Conservation (phyloP, 495 filamentous ascomycete species). For the Daldinia grandis region DNA sequence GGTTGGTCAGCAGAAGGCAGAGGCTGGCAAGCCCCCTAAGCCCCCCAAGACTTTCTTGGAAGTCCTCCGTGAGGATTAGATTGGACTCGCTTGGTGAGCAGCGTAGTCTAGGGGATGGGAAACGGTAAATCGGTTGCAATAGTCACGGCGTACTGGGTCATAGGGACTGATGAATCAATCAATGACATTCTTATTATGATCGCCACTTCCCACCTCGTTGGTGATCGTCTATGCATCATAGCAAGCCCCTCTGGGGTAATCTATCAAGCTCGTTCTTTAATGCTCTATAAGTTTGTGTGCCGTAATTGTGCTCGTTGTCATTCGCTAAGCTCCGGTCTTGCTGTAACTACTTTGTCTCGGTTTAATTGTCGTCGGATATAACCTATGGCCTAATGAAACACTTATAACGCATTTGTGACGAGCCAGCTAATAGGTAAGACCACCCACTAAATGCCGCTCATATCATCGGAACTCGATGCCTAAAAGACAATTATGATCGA, state of each 20-base stretch:
- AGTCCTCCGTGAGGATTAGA: conserved; percentile 54
- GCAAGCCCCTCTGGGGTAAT: not conserved
- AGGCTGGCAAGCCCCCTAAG: conserved; percentile 50
- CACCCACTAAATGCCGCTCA: not conserved
- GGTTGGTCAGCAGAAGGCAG: conserved; percentile 53
- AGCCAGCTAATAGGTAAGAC: not conserved
- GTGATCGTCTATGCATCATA: not conserved
- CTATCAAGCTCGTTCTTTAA: not conserved
- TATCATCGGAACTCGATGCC: not conserved
- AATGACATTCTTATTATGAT: conserved; percentile 44
- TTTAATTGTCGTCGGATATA: not conserved
- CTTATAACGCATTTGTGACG: not conserved
- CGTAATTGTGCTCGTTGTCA: not conserved
- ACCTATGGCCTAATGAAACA: not conserved
- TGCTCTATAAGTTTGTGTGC: not conserved
- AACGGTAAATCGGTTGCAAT: conserved; percentile 41
- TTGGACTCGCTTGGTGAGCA: conserved; percentile 53
- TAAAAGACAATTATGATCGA: not conserved
- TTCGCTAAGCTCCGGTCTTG: not conserved
- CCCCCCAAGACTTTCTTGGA: conserved; percentile 49
- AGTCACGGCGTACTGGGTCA: conserved; percentile 48
- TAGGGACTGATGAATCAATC: conserved; percentile 49
- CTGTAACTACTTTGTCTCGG: not conserved
- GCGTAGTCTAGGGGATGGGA: conserved; percentile 37
- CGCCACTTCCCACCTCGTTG: conserved; percentile 29